Evolutionary conservation across 2,329 filamentous ascomycete genomes (phyloP).

Genomic region (Lecanicillium sp.): DNA sequence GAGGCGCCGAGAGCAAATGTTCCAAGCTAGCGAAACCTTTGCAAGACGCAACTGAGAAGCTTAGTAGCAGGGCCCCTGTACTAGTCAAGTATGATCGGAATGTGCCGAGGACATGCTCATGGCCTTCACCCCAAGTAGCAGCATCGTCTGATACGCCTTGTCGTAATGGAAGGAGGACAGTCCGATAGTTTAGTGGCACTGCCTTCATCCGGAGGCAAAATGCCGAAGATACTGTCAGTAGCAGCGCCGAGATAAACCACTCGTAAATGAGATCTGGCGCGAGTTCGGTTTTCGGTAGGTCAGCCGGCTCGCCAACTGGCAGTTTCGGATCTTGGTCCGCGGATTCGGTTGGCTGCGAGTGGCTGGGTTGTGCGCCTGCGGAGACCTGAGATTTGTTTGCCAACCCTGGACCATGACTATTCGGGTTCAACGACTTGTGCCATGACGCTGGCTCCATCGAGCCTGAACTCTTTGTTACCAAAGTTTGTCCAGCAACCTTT

Average conservation of each 20-base stretch:
- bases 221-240: constrained; percentile 40
- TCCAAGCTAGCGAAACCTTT: constrained; percentile 39
- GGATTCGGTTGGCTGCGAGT: constrained; percentile 6
- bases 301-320: constrained; percentile 4
- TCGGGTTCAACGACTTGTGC: constrained; percentile 4
- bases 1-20: constrained; percentile 30
- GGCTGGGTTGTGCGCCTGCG: neutral
- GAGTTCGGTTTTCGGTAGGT: constrained; percentile 14
- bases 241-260: constrained; percentile 44
- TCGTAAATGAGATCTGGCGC: constrained; percentile 40
- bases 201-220: constrained; percentile 43
- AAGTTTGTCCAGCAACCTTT: neutral
- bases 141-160: constrained; percentile 20
- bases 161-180: constrained; percentile 36
- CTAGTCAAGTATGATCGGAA: constrained; percentile 49
- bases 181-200: constrained; percentile 45
- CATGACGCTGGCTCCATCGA: constrained; percentile 3
- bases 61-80: constrained; percentile 44
- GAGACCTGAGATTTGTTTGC: neutral
- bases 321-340: constrained; percentile 19
- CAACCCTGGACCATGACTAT: neutral
- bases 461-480: constrained; percentile 1
- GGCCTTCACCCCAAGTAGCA: constrained; percentile 17
- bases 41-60: constrained; percentile 38
- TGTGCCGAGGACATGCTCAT: constrained; percentile 34